Base-by-base conservation (phyloP, 441 rosid genomes). In the Adansonia grandidieri region DNA sequence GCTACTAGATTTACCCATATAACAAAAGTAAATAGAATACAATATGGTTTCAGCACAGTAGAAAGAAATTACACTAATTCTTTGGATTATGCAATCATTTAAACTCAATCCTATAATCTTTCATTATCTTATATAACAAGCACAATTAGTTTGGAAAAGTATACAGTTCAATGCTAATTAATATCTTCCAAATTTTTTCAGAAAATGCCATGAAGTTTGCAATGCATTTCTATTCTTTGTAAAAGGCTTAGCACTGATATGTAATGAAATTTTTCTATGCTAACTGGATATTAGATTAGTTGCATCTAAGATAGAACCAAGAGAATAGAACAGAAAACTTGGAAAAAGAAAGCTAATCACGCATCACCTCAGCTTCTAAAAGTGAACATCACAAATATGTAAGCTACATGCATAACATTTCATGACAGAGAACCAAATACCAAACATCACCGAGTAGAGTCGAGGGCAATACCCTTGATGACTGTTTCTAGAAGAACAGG, bases 401-500 rank as follows among this genome's bases (percentile, higher is more conserved):
- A 47, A 9, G 11, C 11, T 61, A 14, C 58, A 48, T 15, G 42
- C 44, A 20, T 10, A 42, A 17, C 11, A 40, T 74, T 61, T 60
- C 56, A 60, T 14, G 58, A 20, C 22, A 58, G 20, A 20, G 68
- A 63, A 45, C 68, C 28, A 74, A 14, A 58, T 42, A 53, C 28
- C 47, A 57, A 73, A 73, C 58, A 40, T 9, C 19, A 73, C 5
- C 54, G 19, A 42, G 40, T 19, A 14, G 47, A 73, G 66, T 44
- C n/a, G 13, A 42, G 40, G 42, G 53, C 22, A 53, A 53, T 85
- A 97, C 99, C 99, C 91, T 95, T 97, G 86, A 97, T 87, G 60
- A 92, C 86, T 48, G 98, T 89, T 74, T 93, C 94, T 73, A 91
- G 77, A 76, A 97, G 80, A 80, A 89, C 92, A 10, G 98, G 98